Conservation (phyloP, 176 grass and related monocot species). For the Oryza coarctata region DNA sequence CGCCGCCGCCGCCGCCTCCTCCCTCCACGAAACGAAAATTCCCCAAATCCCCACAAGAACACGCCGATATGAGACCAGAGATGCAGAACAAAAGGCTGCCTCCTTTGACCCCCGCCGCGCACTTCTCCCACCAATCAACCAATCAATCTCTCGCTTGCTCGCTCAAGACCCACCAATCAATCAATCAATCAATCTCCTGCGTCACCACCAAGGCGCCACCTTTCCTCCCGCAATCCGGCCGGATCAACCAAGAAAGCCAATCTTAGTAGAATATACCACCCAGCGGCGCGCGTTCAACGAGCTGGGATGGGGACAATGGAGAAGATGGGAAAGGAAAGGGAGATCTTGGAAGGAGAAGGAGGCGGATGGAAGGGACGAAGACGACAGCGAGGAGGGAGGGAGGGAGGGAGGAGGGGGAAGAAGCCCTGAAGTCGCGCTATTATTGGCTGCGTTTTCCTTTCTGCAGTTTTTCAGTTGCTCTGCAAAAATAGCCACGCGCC, state of each 20-base stretch:
- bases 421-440: slow-evolving; percentile 21
- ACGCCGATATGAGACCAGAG: not conserved
- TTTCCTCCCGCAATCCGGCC: not conserved
- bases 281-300: too few species aligned
- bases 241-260: slow-evolving; percentile 27
- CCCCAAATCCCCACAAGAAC: not conserved
- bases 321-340: not conserved
- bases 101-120: slow-evolving; percentile 2
- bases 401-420: not conserved
- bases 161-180: not conserved
- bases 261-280: too few species aligned
- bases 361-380: not conserved
- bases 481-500: slow-evolving; percentile 42
- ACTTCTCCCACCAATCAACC: not conserved
- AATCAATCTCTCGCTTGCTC: not conserved
- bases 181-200: not conserved
- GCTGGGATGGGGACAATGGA: not conserved
- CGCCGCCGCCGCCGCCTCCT: not conserved
- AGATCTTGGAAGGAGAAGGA: slow-evolving; percentile 40
- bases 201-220: not conserved
- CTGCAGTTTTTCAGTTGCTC: not conserved
- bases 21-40: not conserved
- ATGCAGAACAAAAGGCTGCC: not conserved
- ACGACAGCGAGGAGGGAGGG: not conserved
- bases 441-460: slow-evolving; percentile 14